These are phyloP conservation scores for Wickerhamiella allomyrinae DNA, from an alignment of 805 yeast genomes.

Conservation along the genomic window DNA sequence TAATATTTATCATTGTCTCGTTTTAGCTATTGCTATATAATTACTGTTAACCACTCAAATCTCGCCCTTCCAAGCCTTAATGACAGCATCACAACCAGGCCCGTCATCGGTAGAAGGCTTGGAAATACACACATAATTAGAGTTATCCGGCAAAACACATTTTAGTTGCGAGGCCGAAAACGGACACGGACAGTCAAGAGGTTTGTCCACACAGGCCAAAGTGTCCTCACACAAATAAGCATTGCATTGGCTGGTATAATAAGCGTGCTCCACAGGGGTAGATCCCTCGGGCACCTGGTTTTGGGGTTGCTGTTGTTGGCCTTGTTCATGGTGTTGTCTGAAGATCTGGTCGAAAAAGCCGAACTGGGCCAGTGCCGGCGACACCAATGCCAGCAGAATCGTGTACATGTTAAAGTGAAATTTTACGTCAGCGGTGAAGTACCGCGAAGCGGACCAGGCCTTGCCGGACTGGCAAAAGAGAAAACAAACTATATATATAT, in stretches of 20 bases:
- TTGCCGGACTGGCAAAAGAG: too few relatives aligned
- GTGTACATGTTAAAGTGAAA: neutral
- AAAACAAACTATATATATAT: too few relatives aligned
- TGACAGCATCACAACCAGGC: constrained; percentile 73
- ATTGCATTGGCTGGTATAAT: constrained; percentile 34
- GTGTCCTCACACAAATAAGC: constrained; percentile 75
- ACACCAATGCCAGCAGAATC: neutral
- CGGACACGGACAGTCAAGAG: constrained; percentile 78
- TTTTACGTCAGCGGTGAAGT: too few relatives aligned
- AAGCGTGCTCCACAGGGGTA: constrained; percentile 13
- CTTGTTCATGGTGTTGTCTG: constrained; percentile 27
- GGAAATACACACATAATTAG: constrained; percentile 64
- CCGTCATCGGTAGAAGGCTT: constrained; percentile 47
- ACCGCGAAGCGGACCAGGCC: too few relatives aligned
- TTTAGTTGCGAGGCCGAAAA: constrained; percentile 74
- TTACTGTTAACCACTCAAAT: constrained; percentile 21
- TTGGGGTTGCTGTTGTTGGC: constrained; percentile 23
- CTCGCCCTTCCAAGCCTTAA: constrained; percentile 50
- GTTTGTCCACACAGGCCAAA: constrained; percentile 52
- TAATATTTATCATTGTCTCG: constrained; percentile 19
- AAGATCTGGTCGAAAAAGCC: constrained; percentile 31
- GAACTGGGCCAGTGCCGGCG: constrained; percentile 24
- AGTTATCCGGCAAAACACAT: constrained; percentile 58
- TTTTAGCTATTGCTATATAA: neutral
- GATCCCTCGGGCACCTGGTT: constrained; percentile 4